These are phyloP conservation scores for Diophrys appendiculata DNA, from an alignment of 73 alveolate genomes.

Conservation along the genomic window DNA sequence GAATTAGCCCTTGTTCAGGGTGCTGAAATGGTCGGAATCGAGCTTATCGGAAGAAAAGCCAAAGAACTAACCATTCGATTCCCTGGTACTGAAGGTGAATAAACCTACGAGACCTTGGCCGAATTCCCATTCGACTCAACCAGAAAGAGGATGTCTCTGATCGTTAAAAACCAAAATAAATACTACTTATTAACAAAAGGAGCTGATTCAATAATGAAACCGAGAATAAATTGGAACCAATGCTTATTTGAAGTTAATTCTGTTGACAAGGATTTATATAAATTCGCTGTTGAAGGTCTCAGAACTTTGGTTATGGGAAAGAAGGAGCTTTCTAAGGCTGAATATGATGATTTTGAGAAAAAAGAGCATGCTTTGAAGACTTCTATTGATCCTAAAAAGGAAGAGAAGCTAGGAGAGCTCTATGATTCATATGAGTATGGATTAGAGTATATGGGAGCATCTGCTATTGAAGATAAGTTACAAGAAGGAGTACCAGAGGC, in stretches of 20 bases:
- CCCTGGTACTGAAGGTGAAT: slow-evolving; percentile 39
- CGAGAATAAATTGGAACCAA: slow-evolving; percentile 25
- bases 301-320: slow-evolving; percentile 80
- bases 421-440: slow-evolving; percentile 69
- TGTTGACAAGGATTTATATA: slow-evolving; percentile 48
- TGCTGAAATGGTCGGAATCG: slow-evolving; percentile 65
- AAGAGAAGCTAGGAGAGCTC: slow-evolving; percentile 52
- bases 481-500: slow-evolving; percentile 86
- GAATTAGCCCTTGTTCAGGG: slow-evolving; percentile 83
- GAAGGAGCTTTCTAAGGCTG: slow-evolving; percentile 42
- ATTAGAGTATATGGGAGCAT: slow-evolving; percentile 70
- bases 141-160: slow-evolving; percentile 85
- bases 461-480: slow-evolving; percentile 89
- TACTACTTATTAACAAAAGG: slow-evolving; percentile 69
- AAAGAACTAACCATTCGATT: slow-evolving; percentile 23
- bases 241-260: neutral
- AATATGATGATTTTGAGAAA: slow-evolving; percentile 41
- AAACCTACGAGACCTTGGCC: slow-evolving; percentile 61
- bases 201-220: slow-evolving; percentile 81
- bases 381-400: slow-evolving; percentile 61
- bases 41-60: slow-evolving; percentile 48
- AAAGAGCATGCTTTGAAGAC: slow-evolving; percentile 31
- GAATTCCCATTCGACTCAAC: slow-evolving; percentile 83
- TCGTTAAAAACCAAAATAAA: slow-evolving; percentile 49
- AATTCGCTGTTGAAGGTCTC: slow-evolving; percentile 75